phyloP scores from a whole-genome alignment of 352 stramenopile species.

The Globisporangium orthogonon region DNA sequence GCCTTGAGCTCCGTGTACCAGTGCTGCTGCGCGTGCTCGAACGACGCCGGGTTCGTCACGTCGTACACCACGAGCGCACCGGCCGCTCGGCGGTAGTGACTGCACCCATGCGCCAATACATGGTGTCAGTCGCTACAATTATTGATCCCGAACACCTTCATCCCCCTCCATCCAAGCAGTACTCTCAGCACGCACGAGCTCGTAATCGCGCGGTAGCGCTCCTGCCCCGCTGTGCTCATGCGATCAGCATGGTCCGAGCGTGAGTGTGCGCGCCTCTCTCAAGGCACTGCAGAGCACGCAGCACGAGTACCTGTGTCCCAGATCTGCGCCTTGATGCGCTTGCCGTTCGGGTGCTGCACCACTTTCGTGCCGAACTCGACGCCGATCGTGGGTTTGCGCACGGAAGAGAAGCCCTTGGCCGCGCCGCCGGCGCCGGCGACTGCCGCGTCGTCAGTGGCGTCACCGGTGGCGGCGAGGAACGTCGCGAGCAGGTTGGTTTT shows the following conservation, averaged over 20 bases:
- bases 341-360: slow-evolving; percentile 64
- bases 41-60: slow-evolving; percentile 51
- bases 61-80: slow-evolving; percentile 77
- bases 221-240: slow-evolving; percentile 39
- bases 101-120: slow-evolving; percentile 8
- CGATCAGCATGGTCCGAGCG: neutral
- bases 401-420: slow-evolving; percentile 37
- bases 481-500: slow-evolving; percentile 88
- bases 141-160: neutral
- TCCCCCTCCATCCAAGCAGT: neutral
- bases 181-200: slow-evolving; percentile 40
- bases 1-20: slow-evolving; percentile 77
- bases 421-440: slow-evolving; percentile 13
- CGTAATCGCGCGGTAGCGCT: slow-evolving; percentile 79
- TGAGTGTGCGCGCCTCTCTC: neutral
- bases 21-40: slow-evolving; percentile 62
- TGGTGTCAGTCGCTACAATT: neutral
- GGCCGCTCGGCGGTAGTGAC: slow-evolving; percentile 67
- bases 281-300: neutral
- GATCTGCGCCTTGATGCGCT: slow-evolving; percentile 80
- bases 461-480: slow-evolving; percentile 50
- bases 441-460: slow-evolving; percentile 11
- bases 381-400: slow-evolving; percentile 72
- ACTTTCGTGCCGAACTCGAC: slow-evolving; percentile 83
- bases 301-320: slow-evolving; percentile 55